These are phyloP conservation scores for Hypoxylon lenormandii DNA, from an alignment of 495 filamentous ascomycete species.

Conservation along the genomic window DNA sequence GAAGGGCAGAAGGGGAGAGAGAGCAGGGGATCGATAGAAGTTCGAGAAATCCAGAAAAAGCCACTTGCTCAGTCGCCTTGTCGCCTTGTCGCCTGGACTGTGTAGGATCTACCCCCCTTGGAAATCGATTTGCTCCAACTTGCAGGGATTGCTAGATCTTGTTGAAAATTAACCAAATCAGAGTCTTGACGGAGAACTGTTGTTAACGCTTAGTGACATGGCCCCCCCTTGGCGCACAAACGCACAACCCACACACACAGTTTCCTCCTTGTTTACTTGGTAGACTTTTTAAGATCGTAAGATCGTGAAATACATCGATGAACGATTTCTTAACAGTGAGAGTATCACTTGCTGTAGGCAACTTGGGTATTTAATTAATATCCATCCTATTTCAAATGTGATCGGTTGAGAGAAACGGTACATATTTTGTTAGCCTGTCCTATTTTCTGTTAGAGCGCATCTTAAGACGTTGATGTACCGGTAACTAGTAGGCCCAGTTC, in stretches of 20 bases:
- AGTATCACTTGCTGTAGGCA: too few relatives aligned
- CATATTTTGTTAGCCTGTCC: too few relatives aligned
- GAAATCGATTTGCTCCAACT: slow-evolving; percentile 45
- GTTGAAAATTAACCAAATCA: slow-evolving; percentile 36
- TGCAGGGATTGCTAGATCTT: slow-evolving; percentile 43
- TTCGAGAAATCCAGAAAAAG: too few relatives aligned
- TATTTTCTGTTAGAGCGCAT: too few relatives aligned
- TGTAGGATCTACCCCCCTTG: slow-evolving; percentile 42
- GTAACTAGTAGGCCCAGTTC: not conserved
- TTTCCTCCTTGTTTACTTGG: slow-evolving; percentile 2
- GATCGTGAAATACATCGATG: slow-evolving; percentile 3
- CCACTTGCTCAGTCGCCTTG: too few relatives aligned
- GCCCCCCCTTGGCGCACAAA: not conserved
- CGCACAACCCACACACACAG: not conserved
- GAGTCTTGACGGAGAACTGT: slow-evolving; percentile 20
- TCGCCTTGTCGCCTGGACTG: slow-evolving; percentile 1
- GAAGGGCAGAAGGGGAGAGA: slow-evolving; percentile 25
- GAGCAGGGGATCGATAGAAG: slow-evolving; percentile 19
- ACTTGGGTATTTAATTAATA: too few relatives aligned
- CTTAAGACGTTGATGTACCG: not conserved
- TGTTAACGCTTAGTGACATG: slow-evolving; percentile 16
- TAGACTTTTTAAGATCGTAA: not conserved
- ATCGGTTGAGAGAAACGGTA: too few relatives aligned
- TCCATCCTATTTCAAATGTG: too few relatives aligned
- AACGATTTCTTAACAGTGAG: too few relatives aligned